Percentiles rank a stretch among this genome's conserved stretches.
These are phyloP conservation scores for Metarhizium rileyi DNA, from an alignment of 2,329 filamentous ascomycete species.

Conservation along the genomic window DNA sequence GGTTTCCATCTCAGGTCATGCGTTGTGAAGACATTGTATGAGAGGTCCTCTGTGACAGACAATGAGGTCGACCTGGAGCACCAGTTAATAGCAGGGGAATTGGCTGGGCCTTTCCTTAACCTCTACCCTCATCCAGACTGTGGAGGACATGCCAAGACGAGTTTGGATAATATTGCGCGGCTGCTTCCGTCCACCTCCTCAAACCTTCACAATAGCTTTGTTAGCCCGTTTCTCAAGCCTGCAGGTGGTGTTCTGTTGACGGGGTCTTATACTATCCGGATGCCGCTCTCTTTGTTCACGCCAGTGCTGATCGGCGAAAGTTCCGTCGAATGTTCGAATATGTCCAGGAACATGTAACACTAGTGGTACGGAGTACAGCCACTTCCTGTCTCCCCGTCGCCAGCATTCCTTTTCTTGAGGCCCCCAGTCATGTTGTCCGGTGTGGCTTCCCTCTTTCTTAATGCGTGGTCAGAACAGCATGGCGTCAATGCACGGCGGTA, in stretches of 20 bases:
- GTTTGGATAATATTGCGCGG: background rate
- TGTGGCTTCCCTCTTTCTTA: background rate
- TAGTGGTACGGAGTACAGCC: background rate
- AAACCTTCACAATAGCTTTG: background rate
- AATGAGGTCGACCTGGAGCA: background rate
- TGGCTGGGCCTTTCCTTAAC: background rate
- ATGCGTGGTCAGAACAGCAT: background rate
- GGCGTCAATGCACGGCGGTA: background rate
- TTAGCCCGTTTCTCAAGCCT: background rate
- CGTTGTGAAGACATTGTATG: background rate
- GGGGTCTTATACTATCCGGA: background rate
- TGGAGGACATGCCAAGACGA: background rate
- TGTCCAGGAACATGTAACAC: background rate
- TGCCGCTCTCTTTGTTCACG: background rate
- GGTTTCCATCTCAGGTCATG: background rate
- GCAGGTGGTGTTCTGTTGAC: background rate
- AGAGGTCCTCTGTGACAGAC: background rate
- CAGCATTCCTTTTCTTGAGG: background rate
- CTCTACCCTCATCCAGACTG: background rate
- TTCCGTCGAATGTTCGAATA: background rate
- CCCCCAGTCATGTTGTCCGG: background rate
- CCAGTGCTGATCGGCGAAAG: background rate
- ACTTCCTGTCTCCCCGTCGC: background rate
- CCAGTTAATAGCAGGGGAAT: background rate
- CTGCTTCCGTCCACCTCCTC: background rate